phyloP scores from a whole-genome alignment of 2,329 filamentous ascomycete genomes.

The Aspergillus latus region DNA sequence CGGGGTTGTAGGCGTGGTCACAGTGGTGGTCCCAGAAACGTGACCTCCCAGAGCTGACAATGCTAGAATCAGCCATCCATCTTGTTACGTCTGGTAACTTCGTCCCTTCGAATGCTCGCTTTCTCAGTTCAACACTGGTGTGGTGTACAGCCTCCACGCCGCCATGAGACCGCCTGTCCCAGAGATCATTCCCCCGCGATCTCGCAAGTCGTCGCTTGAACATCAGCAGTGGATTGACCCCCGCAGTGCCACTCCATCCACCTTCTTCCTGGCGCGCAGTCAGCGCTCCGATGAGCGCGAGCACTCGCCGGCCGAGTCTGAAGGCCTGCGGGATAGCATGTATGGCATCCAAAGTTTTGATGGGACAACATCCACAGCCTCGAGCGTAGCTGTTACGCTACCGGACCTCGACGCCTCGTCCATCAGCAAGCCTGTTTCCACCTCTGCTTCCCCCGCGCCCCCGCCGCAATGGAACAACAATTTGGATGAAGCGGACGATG shows the following conservation, averaged over 20 bases:
- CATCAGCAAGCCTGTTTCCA: constrained; percentile 8
- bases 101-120: constrained; percentile 7
- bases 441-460: constrained; percentile 11
- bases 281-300: constrained; percentile 46
- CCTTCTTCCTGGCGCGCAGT: constrained; percentile 61
- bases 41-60: constrained; percentile 14
- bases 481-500: constrained; percentile 22
- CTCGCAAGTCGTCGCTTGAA: constrained; percentile 38
- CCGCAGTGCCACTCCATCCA: constrained; percentile 49
- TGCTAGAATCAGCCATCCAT: neutral
- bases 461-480: constrained; percentile 11
- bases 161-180: constrained; percentile 42
- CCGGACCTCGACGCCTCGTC: constrained; percentile 11
- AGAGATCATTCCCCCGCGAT: constrained; percentile 32
- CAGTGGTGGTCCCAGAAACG: constrained; percentile 8
- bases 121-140: constrained; percentile 5
- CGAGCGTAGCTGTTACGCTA: constrained; percentile 29
- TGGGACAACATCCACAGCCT: constrained; percentile 46
- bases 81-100: neutral
- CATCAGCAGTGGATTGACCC: constrained; percentile 38
- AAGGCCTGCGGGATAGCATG: constrained; percentile 44
- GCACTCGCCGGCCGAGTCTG: constrained; percentile 29
- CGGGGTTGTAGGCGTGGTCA: constrained; percentile 11
- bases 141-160: constrained; percentile 12
- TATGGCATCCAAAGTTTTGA: constrained; percentile 60